Evolutionary conservation across 192 early-diverging fungal species (phyloP).

Genomic region (Coemansia sp.): DNA sequence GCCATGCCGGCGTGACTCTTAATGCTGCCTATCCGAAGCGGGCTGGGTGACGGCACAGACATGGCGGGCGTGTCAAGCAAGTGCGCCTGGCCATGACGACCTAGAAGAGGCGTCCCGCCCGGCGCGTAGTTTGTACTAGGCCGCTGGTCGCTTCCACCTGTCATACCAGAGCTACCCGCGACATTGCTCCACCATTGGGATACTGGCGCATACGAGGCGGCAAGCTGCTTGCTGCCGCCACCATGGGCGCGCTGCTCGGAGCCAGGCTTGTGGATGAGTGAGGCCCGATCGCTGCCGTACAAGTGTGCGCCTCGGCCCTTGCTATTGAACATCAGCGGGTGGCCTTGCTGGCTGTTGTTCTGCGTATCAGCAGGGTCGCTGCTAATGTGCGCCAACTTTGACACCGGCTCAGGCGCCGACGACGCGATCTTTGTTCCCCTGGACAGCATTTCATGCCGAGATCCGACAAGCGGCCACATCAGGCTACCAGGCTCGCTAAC

Average conservation of each 20-base stretch:
- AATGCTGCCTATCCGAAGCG: constrained; percentile 7
- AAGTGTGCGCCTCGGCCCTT: constrained; percentile 18
- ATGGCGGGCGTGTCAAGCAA: constrained; percentile 1
- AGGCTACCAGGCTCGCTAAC: constrained; percentile 27
- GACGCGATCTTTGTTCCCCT: constrained; percentile 27
- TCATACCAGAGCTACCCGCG: background rate
- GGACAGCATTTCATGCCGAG: constrained; percentile 1
- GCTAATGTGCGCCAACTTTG: constrained; percentile 15
- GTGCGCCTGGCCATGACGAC: background rate
- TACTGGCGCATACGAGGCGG: constrained; percentile 28
- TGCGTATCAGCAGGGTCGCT: constrained; percentile 2
- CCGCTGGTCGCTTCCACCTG: background rate
- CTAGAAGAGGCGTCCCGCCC: background rate
- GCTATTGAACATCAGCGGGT: constrained; percentile 24
- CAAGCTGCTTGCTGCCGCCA: constrained; percentile 13
- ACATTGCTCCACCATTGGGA: constrained; percentile 9
- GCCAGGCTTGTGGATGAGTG: background rate
- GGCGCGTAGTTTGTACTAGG: background rate
- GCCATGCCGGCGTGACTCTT: background rate
- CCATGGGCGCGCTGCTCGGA: background rate
- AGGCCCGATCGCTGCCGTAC: constrained; percentile 1
- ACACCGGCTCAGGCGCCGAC: constrained; percentile 45
- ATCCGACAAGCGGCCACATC: constrained; percentile 26
- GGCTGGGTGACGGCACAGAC: constrained; percentile 1
- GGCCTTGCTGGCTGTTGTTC: constrained; percentile 1